Conservation (phyloP, 1,284 basidiomycete genomes). For the Cutaneotrichosporon sp. region DNA sequence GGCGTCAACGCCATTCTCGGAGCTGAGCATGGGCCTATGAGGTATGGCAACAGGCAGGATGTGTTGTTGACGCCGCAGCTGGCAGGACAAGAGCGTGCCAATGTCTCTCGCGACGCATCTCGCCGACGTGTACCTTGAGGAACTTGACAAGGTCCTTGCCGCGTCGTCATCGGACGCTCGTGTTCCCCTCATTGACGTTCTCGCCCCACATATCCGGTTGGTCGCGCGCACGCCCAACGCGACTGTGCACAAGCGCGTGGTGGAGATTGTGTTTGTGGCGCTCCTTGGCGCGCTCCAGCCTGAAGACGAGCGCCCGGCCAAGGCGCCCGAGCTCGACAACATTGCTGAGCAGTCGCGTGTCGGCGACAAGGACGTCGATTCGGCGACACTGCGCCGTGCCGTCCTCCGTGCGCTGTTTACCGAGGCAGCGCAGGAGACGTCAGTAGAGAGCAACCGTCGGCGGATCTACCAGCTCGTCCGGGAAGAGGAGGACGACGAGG, state of each 20-base stretch:
- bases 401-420: slow-evolving; percentile 66
- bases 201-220: slow-evolving; percentile 41
- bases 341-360: slow-evolving; percentile 1
- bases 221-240: slow-evolving; percentile 38
- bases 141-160: slow-evolving; percentile 70
- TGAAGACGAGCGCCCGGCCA: slow-evolving; percentile 23
- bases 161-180: slow-evolving; percentile 29
- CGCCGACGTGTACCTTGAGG: slow-evolving; percentile 82
- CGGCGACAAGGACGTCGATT: slow-evolving; percentile 1
- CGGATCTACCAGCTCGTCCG: slow-evolving; percentile 79
- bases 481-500: slow-evolving; percentile 48
- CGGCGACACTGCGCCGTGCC: slow-evolving; percentile 52
- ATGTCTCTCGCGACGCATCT: slow-evolving; percentile 77
- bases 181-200: slow-evolving; percentile 34
- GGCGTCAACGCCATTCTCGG: slow-evolving; percentile 64
- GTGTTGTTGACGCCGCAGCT: slow-evolving; percentile 51
- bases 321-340: slow-evolving; percentile 9
- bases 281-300: slow-evolving; percentile 23
- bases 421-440: slow-evolving; percentile 65
- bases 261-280: slow-evolving; percentile 33
- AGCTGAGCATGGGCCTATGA: slow-evolving; percentile 64
- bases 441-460: slow-evolving; percentile 62
- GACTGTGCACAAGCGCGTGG: slow-evolving; percentile 41
- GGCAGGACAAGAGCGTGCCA: slow-evolving; percentile 68
- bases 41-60: no score